These are phyloP conservation scores for Tricholoma saponaceum DNA, from an alignment of 768 basidiomycete species.

Conservation along the genomic window DNA sequence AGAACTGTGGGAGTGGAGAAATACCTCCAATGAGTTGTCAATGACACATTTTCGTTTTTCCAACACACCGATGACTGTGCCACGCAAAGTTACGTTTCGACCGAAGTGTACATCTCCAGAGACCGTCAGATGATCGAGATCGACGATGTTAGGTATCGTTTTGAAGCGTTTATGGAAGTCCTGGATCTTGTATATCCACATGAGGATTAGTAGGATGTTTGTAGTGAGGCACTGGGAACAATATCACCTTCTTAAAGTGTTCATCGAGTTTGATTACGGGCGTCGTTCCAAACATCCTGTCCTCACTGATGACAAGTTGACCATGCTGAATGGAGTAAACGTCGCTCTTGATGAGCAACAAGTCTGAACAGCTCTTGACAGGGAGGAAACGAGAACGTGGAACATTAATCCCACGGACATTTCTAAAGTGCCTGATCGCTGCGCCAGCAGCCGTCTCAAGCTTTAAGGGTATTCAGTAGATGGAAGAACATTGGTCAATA, in stretches of 20 bases:
- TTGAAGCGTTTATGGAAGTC: conserved; percentile 81
- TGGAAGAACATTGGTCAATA: conserved; percentile 7
- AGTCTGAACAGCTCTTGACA: conserved; percentile 66
- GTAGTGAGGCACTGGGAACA: background rate
- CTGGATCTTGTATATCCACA: conserved; percentile 37
- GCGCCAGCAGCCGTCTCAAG: conserved; percentile 80
- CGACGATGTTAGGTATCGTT: conserved; percentile 71
- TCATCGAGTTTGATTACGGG: conserved; percentile 85
- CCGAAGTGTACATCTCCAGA: conserved; percentile 76
- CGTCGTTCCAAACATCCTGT: conserved; percentile 59
- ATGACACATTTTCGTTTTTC: background rate
- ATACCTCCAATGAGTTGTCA: background rate
- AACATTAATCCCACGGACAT: conserved; percentile 77
- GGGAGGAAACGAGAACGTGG: conserved; percentile 80
- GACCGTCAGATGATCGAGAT: conserved; percentile 81
- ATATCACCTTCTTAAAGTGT: conserved; percentile 73
- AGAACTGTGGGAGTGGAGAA: conserved; percentile 30
- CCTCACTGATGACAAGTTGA: conserved; percentile 61
- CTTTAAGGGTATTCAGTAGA: conserved; percentile 22
- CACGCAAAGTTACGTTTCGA: conserved; percentile 63
- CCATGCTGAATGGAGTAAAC: conserved; percentile 76
- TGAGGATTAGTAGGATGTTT: conserved; percentile 27
- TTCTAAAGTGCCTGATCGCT: conserved; percentile 78
- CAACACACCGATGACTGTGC: conserved; percentile 65
- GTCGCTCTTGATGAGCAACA: conserved; percentile 73